These are phyloP conservation scores for Fusarium sp. DNA, from an alignment of 2,329 filamentous ascomycete genomes.

Conservation along the genomic window DNA sequence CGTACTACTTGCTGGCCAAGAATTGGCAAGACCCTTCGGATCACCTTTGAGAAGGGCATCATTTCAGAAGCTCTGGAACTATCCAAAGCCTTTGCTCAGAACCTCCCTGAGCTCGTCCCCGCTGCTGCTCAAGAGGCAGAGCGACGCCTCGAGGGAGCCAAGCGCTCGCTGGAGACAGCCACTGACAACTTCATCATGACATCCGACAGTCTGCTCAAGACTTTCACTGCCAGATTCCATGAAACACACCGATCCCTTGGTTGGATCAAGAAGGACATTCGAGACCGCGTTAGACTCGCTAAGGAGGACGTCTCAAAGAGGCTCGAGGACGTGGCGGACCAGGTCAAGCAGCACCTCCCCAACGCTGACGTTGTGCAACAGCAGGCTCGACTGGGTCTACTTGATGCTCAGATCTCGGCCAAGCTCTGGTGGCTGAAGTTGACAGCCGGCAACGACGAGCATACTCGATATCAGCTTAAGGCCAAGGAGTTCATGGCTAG, in stretches of 20 bases:
- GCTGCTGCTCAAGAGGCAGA: constrained; percentile 55
- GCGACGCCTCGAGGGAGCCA: constrained; percentile 51
- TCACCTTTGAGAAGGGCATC: constrained; percentile 68
- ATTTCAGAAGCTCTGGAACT: constrained; percentile 59
- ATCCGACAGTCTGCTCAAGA: constrained; percentile 46
- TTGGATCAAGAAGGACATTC: constrained; percentile 31
- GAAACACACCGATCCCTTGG: constrained; percentile 41
- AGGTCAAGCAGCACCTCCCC: constrained; percentile 36
- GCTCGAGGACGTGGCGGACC: constrained; percentile 28
- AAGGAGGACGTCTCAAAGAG: constrained; percentile 33
- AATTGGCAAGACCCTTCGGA: constrained; percentile 70
- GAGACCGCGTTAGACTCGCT: constrained; percentile 30
- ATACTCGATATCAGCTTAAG: constrained; percentile 60
- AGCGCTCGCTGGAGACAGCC: constrained; percentile 47
- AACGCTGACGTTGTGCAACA: constrained; percentile 49
- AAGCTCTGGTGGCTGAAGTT: constrained; percentile 69
- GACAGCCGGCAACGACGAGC: constrained; percentile 61
- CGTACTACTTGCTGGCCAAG: constrained; percentile 69
- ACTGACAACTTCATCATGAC: constrained; percentile 47
- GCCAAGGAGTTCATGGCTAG: constrained; percentile 58
- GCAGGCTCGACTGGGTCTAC: constrained; percentile 58
- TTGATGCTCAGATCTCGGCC: constrained; percentile 67
- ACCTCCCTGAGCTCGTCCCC: constrained; percentile 55
- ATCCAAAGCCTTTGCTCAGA: constrained; percentile 57
- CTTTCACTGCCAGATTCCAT: constrained; percentile 33